Evolutionary conservation across 306 rosid species (phyloP), one percentile per base, ranked within the genome.

Genomic region (Cercis canadensis): DNA sequence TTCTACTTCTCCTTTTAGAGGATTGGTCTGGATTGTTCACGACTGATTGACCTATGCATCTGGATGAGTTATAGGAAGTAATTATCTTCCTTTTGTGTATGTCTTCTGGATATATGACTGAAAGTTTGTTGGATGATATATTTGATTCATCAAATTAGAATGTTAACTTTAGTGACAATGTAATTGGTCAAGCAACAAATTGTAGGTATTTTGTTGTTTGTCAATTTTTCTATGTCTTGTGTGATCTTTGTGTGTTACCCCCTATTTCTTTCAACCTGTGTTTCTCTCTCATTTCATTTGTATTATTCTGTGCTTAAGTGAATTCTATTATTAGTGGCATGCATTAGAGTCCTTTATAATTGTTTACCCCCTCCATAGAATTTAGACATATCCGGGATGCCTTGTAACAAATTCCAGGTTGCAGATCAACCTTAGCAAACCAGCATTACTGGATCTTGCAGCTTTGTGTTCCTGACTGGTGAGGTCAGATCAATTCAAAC

Each of bases 371-470:
- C 62, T 77, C 69, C 50, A 58, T 81, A 70, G 87, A 77, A 75
- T 80, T 64, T 80, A 82, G 90, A 80, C 78, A 65, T 75, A 73
- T 81, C 82, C 77, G 75, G 92, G 75, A 81, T 85, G 82, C 87
- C 83, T 84, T 82, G 85, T 71, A 81, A 83, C 70, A 77, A 82
- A 83, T 88, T 86, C 89, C 88, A 73, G 84, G 97, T 80, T 87
- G 88, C 88, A 70, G 96, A 79, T 80, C 80, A 84, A 72, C 83
- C 87, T 78, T 76, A 65, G 64, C 79, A 62, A 60, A 74, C 89
- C 88, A 67, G 77, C 83, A 73, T 81, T 75, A 67, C 72, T 74
- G 87, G 81, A 62, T 54, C 63, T 73, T 67, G 81, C 81, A 71
- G 75, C 75, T 46, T 45, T 83, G 75, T 80, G 66, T 67, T 77